Base-by-base conservation (phyloP, 768 basidiomycete species). In the Auricularia auricula-judae region DNA sequence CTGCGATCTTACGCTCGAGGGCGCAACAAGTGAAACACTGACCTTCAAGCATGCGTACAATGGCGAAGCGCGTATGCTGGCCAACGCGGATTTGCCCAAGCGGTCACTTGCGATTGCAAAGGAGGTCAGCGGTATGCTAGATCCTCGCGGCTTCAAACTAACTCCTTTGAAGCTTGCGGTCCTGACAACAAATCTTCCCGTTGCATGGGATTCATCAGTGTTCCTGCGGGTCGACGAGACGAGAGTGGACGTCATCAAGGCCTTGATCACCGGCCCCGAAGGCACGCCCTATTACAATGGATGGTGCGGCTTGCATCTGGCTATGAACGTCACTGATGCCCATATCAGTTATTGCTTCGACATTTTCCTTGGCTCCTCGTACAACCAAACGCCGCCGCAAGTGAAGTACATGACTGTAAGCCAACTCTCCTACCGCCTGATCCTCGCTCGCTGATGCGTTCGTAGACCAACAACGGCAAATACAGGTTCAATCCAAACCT, bases 281-380 rank as follows among this genome's bases (percentile, higher is more conserved):
- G 92, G 89, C 62, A 96, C 94, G 51, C 94, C 94, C 53, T 93
- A 93, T 71, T 80, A 95, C 70, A 95, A 97, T 72, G 94, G 95
- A 70, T 96, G 91, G 91, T 90, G 68, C 68, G 85, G 74, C 62
- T 39, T 62, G 36, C 16, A 29, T 39, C 63, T 11, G 29, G n/a
- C 64, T 18, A 29, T 62, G 64, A 68, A 64, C 70, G 58, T 54
- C 63, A 59, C 59, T 53, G 33, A 34, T 61, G 58, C 44, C 64
- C 12, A 63, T 56, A 51, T 16, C 66, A 81, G 84, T 71, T 87
- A 81, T 75, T 72, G 95, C 61, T 98, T 97, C 70, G 95, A 98
- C 73, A 93, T 97, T 56, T 95, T 96, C 76, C 81, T 98, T 5
- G 93, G 92, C 11, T 83, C 89, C 63, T 88, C 82, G 67, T 97